Conservation (phyloP, 2,329 filamentous ascomycete genomes). For the Hypoxylon sp. region DNA sequence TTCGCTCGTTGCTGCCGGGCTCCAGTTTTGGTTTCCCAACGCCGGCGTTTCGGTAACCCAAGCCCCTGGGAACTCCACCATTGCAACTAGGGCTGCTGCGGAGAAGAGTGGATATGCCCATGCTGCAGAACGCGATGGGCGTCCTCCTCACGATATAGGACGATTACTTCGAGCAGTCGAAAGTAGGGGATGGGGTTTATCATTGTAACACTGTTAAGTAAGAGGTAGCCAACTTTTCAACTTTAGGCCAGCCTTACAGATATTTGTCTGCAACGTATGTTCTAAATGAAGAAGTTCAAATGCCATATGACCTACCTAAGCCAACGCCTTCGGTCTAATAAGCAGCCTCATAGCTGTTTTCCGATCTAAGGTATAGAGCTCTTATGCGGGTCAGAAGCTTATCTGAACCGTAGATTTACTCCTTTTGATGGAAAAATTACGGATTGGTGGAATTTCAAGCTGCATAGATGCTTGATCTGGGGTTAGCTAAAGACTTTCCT, state of each 20-base stretch:
- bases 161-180: too few species aligned
- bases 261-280: too few species aligned
- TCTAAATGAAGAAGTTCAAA: too few species aligned
- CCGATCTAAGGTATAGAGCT: slow-evolving; percentile 3
- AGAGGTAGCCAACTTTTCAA: background rate
- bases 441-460: slow-evolving; percentile 3
- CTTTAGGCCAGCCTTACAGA: too few species aligned
- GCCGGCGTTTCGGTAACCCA: background rate
- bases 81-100: background rate
- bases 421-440: slow-evolving; percentile 1
- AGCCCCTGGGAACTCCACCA: background rate
- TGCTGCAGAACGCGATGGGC: too few species aligned
- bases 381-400: slow-evolving; percentile 7
- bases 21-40: background rate
- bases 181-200: background rate
- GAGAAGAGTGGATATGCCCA: too few species aligned
- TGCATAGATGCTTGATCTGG: background rate
- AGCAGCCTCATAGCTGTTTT: background rate
- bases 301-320: background rate
- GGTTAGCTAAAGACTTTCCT: slow-evolving; percentile 5
- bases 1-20: background rate
- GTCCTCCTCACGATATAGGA: too few species aligned
- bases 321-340: slow-evolving; percentile 7
- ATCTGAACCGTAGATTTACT: slow-evolving; percentile 1
- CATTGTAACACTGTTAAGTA: background rate